A percentile compares a stretch with the other conserved stretches of the same genome.
Evolutionary conservation across 2,329 filamentous ascomycete species (phyloP).

Genomic region (Pseudonectria buxi): DNA sequence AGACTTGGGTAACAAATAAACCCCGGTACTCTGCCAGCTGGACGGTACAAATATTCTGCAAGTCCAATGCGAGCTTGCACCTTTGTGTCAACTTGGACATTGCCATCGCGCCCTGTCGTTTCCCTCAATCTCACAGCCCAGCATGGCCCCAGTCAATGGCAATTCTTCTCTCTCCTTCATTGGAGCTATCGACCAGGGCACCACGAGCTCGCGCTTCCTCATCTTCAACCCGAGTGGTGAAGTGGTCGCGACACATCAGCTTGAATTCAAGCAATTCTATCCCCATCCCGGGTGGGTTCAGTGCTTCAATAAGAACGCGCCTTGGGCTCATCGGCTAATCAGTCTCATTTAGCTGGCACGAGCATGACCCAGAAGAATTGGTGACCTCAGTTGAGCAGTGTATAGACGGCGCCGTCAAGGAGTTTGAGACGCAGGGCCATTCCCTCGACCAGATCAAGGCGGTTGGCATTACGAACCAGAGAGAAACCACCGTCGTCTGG

Average conservation of each 20-base stretch:
- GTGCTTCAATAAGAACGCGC: neutral
- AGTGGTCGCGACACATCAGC: constrained; percentile 65
- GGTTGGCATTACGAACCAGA: constrained; percentile 76
- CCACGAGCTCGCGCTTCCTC: constrained; percentile 70
- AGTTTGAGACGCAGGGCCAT: constrained; percentile 63
- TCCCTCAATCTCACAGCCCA: constrained; percentile 14
- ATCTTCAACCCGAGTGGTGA: constrained; percentile 68
- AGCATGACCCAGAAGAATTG: constrained; percentile 73
- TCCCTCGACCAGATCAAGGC: constrained; percentile 62
- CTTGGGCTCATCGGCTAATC: neutral
- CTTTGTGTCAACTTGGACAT: neutral
- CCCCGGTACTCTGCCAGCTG: constrained; percentile 3
- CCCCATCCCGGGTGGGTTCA: constrained; percentile 62
- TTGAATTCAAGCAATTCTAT: constrained; percentile 70
- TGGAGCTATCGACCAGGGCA: constrained; percentile 74
- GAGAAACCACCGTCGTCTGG: constrained; percentile 77
- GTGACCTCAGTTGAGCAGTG: constrained; percentile 65
- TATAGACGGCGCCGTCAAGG: constrained; percentile 65
- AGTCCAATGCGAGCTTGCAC: constrained; percentile 1
- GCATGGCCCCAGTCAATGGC: constrained; percentile 27
- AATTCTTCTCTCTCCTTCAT: constrained; percentile 43
- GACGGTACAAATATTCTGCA: constrained; percentile 8
- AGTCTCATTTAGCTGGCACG: constrained; percentile 60
- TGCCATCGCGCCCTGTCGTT: constrained; percentile 1
- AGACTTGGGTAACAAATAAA: constrained; percentile 4